Conservation (phyloP, 768 basidiomycete genomes). For the Naganishia randhawae region DNA sequence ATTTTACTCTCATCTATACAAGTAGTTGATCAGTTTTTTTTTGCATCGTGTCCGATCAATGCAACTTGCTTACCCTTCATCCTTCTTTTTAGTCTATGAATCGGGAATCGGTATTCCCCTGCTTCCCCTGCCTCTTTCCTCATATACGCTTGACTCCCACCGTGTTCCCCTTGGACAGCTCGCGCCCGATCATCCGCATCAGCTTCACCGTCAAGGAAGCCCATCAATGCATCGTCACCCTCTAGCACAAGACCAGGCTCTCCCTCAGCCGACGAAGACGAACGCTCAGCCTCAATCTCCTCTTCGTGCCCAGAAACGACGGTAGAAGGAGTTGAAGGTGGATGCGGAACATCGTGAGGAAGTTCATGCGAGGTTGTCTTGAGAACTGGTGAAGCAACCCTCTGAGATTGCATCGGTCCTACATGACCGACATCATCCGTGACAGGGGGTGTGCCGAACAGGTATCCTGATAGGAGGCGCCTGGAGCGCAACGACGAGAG, state of each 20-base stretch:
- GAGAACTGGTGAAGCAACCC: background rate
- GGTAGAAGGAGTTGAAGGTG: slow-evolving; percentile 12
- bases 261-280: background rate
- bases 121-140: slow-evolving; percentile 37
- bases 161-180: slow-evolving; percentile 42
- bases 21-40: slow-evolving; percentile 1
- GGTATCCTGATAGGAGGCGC: slow-evolving; percentile 43
- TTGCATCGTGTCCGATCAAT: background rate
- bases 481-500: slow-evolving; percentile 37
- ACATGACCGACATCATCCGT: background rate
- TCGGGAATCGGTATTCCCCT: slow-evolving; percentile 51
- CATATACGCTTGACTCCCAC: slow-evolving; percentile 44
- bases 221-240: slow-evolving; percentile 41
- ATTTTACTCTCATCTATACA: slow-evolving; percentile 24
- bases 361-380: background rate
- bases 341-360: background rate
- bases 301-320: slow-evolving; percentile 14
- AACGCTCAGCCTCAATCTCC: slow-evolving; percentile 12
- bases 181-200: slow-evolving; percentile 50
- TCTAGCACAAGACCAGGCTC: background rate
- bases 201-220: slow-evolving; percentile 49
- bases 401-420: too few relatives aligned
- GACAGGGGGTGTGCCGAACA: slow-evolving; percentile 36
- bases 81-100: slow-evolving; percentile 44
- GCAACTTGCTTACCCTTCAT: slow-evolving; percentile 50